A percentile compares a stretch with the other conserved stretches of the same genome.
Conservation (phyloP, 129 eudicot species). For the Flaveria brownii region DNA sequence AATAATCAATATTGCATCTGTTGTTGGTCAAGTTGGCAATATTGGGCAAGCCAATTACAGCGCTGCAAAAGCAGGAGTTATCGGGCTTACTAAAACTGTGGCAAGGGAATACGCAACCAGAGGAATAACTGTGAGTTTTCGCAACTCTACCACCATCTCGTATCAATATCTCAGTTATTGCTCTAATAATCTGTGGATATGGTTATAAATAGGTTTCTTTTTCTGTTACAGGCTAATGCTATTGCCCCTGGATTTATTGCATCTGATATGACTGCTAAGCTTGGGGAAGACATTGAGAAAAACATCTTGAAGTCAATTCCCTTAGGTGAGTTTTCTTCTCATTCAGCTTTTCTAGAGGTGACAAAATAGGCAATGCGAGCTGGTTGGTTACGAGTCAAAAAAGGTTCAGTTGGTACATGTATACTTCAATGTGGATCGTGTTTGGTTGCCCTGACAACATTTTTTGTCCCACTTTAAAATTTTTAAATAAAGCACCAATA, state of each 20-base stretch:
- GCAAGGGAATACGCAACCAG: constrained; percentile 96
- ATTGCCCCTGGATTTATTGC: constrained; percentile 98
- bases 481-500: neutral
- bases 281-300: constrained; percentile 82
- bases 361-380: neutral
- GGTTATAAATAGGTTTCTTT: constrained; percentile 12
- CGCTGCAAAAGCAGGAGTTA: constrained; percentile 99
- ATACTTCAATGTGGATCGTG: neutral
- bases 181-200: neutral
- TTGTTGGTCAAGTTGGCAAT: constrained; percentile 92
- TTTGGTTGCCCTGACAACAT: neutral
- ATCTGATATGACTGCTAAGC: constrained; percentile 98
- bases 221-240: constrained; percentile 71
- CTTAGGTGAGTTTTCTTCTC: constrained; percentile 54
- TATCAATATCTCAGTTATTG: constrained; percentile 4
- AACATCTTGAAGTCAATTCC: constrained; percentile 75
- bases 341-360: neutral
- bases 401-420: neutral
- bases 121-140: constrained; percentile 67
- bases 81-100: constrained; percentile 87
- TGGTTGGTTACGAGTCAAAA: neutral
- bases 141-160: neutral
- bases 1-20: constrained; percentile 92
- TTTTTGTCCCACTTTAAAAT: neutral
- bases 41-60: constrained; percentile 96